phyloP scores from a whole-genome alignment of 225 moss, liverwort and hornwort species.

The Sphagnum tenellum region DNA sequence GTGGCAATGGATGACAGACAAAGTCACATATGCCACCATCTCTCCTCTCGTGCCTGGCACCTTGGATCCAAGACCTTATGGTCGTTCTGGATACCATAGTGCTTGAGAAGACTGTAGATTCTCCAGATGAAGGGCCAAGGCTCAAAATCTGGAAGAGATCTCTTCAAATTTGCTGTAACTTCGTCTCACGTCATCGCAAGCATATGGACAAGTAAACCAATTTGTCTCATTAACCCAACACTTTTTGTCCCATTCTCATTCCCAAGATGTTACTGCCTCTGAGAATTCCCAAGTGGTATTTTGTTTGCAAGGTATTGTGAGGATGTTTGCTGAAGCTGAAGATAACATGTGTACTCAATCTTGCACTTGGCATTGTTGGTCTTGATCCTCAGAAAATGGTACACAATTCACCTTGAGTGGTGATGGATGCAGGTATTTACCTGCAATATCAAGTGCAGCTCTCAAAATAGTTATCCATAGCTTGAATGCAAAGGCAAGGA shows the following conservation, averaged over 20 bases:
- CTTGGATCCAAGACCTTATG: conserved; percentile 89
- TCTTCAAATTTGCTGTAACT: conserved; percentile 76
- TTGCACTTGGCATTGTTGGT: too few relatives aligned
- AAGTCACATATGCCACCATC: conserved; percentile 90
- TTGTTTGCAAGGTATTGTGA: too few relatives aligned
- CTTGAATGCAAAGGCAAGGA: conserved; percentile 46
- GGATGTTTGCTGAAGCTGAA: too few relatives aligned
- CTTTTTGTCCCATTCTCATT: too few relatives aligned
- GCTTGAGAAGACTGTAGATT: conserved; percentile 69
- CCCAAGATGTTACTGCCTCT: too few relatives aligned
- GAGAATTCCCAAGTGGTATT: too few relatives aligned
- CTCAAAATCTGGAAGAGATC: conserved; percentile 91
- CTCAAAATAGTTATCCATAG: conserved; percentile 60
- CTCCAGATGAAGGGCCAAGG: conserved; percentile 67
- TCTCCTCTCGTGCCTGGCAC: conserved; percentile 50
- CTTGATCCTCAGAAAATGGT: too few relatives aligned
- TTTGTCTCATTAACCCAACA: too few relatives aligned
- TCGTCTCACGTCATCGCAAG: conserved; percentile 85
- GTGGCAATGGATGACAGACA: conserved; percentile 53
- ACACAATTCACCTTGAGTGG: neutral
- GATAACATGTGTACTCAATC: too few relatives aligned
- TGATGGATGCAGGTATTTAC: conserved; percentile 49
- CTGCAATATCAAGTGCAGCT: conserved; percentile 63
- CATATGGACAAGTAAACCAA: conserved; percentile 69
- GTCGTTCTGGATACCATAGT: conserved; percentile 61